phyloP scores from a whole-genome alignment of 2,329 filamentous ascomycete genomes.

The Botrytis byssoidea region DNA sequence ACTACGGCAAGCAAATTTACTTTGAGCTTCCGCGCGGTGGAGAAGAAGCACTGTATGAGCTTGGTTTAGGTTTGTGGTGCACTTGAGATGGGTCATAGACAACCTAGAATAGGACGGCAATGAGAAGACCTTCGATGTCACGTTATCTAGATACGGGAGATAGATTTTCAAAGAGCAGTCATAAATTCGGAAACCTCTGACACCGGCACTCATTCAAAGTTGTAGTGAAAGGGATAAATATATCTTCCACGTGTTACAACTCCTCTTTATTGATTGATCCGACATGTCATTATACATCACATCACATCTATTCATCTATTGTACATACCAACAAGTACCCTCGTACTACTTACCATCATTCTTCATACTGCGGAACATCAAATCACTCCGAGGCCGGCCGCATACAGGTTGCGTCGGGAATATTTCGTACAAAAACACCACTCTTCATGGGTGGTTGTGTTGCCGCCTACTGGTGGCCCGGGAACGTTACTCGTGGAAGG shows the following conservation, averaged over 20 bases:
- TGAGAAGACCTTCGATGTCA: not conserved
- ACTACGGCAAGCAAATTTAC: not conserved
- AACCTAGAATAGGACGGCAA: not conserved
- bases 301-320: not conserved
- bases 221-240: too few relatives aligned
- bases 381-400: not conserved
- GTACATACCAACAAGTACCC: not conserved
- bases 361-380: not conserved
- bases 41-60: not conserved
- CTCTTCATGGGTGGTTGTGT: not conserved
- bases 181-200: not conserved
- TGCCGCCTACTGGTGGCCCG: not conserved
- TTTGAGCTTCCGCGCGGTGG: not conserved
- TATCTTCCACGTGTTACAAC: too few relatives aligned
- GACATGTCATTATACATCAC: not conserved
- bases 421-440: not conserved
- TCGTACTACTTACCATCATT: not conserved
- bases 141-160: not conserved
- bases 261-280: not conserved
- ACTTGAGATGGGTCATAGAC: not conserved
- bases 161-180: not conserved
- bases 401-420: not conserved
- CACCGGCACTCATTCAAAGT: not conserved
- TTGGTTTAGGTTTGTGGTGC: not conserved
- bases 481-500: not conserved